Conservation (phyloP, 192 early-diverging fungal species). For the Backusella luteola region DNA sequence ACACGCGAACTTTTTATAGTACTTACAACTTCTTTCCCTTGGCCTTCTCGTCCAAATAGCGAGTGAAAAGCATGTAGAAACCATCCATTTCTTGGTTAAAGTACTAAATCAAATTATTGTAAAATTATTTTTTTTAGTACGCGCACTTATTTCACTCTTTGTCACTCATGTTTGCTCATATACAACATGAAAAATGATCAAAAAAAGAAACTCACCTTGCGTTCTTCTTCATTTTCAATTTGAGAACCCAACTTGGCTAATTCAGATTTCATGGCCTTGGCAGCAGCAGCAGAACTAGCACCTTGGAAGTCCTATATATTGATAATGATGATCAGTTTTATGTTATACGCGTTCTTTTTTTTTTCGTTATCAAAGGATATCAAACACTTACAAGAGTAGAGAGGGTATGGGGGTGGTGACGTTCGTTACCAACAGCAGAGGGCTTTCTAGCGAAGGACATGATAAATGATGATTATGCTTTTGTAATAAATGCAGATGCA, state of each 20-base stretch:
- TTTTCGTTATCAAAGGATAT: not conserved
- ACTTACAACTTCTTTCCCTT: constrained; percentile 77
- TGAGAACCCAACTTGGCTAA: constrained; percentile 60
- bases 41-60: constrained; percentile 81
- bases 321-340: too few relatives aligned
- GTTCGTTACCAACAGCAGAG: constrained; percentile 26
- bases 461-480: not conserved
- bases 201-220: constrained; percentile 45
- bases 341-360: not conserved
- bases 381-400: constrained; percentile 47
- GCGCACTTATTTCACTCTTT: not conserved
- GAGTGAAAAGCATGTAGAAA: constrained; percentile 79
- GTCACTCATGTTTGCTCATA: not conserved
- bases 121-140: not conserved
- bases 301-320: constrained; percentile 52
- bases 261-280: constrained; percentile 75
- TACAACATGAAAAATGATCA: not conserved
- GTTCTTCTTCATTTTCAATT: constrained; percentile 56
- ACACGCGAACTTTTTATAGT: not conserved
- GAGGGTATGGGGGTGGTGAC: constrained; percentile 52
- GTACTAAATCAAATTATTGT: constrained; percentile 34
- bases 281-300: constrained; percentile 57
- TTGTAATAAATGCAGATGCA: not conserved
- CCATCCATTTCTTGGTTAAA: constrained; percentile 84
- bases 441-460: constrained; percentile 24